Evolutionary conservation across 495 filamentous ascomycete species (phyloP), one percentile per base, ranked within the genome.

Genomic region (Glutinoglossum americanum): DNA sequence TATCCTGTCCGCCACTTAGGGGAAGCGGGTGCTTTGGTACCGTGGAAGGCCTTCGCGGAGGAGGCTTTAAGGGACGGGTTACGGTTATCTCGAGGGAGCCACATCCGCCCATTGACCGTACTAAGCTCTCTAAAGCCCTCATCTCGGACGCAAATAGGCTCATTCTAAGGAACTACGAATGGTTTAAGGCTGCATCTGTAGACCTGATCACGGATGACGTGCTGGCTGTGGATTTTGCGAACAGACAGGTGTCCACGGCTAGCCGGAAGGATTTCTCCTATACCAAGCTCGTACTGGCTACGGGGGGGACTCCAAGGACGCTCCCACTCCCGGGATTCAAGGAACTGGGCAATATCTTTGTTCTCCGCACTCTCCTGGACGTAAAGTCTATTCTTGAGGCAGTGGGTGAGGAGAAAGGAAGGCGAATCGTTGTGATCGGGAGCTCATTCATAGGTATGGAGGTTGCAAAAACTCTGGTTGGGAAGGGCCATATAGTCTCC

Each of bases 391-490:
- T 98, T 63, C 70, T 84, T 27, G 71, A 68, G 7, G 88, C 87
- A 3, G 79, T 89, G 19, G 87, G 85, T n/a, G 78, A 83, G 15
- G 64, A 75, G 6, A 85, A 85, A 65, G 81, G 81, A 45, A 94
- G 92, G 74, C 94, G 94, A 69, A 78, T 96, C 63, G 88, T 95
- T 37, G 75, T 98, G 19, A 79, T 98, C 57, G 92, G 92, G 21
- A 85, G 80, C 56, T 89, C 84, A 51, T 96, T 98, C 69, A 98
- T 98, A 67, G 83, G 92, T 39, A 93, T 98, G 89, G 92, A 98
- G 70, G 78, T 94, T 28, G 87, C 82, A 44, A 94, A 89, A 55
- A 80, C 80, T 35, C 81, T 87, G 1, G 69, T 81, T 2, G 70
- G 79, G 13, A 82, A 82, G 56, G 80, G 79, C 55, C 87, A 96